Conservation (phyloP, 345 rosid species). For the Camelina sativa region DNA sequence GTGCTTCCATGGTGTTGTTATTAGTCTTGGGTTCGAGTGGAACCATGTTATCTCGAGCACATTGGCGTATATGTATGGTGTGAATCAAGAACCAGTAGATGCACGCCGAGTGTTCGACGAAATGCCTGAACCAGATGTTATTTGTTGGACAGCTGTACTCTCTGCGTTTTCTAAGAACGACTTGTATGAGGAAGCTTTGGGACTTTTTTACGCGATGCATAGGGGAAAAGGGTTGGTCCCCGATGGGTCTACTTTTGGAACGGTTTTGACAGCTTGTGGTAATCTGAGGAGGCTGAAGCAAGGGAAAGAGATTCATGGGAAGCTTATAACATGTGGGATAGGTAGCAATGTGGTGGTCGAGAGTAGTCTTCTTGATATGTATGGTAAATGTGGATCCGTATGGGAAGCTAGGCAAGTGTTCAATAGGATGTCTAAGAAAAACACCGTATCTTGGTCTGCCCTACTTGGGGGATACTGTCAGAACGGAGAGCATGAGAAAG, state of each 20-base stretch:
- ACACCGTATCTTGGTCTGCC: conserved; percentile 82
- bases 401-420: conserved; percentile 64
- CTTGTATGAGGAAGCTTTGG: conserved; percentile 58
- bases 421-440: conserved; percentile 67
- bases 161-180: conserved; percentile 73
- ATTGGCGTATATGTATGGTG: conserved; percentile 76
- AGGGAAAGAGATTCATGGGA: conserved; percentile 82
- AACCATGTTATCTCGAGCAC: conserved; percentile 65
- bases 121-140: conserved; percentile 71
- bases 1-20: conserved; percentile 72
- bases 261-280: conserved; percentile 80
- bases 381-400: conserved; percentile 77
- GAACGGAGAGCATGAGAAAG: conserved; percentile 63
- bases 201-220: conserved; percentile 60
- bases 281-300: conserved; percentile 69
- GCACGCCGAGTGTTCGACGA: conserved; percentile 73
- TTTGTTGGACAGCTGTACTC: conserved; percentile 82
- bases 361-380: conserved; percentile 94
- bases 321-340: conserved; percentile 56
- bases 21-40: conserved; percentile 60
- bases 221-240: conserved; percentile 53
- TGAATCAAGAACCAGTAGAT: conserved; percentile 49
- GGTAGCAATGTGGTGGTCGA: conserved; percentile 65
- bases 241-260: conserved; percentile 80
- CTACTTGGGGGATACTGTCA: conserved; percentile 86